Percentiles rank a stretch among this genome's conserved stretches.
phyloP scores from a whole-genome alignment of 2,329 filamentous ascomycete species.

The Paecilomyces variotii region DNA sequence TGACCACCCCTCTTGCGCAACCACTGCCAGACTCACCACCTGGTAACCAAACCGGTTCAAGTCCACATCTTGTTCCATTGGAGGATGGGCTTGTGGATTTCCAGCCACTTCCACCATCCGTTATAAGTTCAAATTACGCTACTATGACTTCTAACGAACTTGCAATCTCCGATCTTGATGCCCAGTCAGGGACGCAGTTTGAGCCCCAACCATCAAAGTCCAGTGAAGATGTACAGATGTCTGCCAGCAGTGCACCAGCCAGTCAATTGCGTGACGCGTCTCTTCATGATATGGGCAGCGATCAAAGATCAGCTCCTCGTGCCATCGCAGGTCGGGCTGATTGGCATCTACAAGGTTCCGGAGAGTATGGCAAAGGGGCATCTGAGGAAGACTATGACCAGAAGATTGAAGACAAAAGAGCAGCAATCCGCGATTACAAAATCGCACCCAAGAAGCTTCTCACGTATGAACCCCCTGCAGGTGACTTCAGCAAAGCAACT shows the following conservation, averaged over 20 bases:
- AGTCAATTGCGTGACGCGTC: conserved; percentile 16
- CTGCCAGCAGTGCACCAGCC: conserved; percentile 14
- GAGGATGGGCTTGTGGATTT: conserved; percentile 30
- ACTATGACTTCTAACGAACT: conserved; percentile 20
- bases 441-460: conserved; percentile 43
- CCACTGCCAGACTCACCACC: conserved; percentile 38
- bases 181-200: conserved; percentile 10
- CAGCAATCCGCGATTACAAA: conserved; percentile 41
- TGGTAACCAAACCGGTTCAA: conserved; percentile 19
- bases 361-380: conserved; percentile 17
- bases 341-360: conserved; percentile 24
- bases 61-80: conserved; percentile 21
- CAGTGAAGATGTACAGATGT: conserved; percentile 14
- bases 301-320: conserved; percentile 34
- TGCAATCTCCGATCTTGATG: conserved; percentile 20
- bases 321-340: conserved; percentile 31
- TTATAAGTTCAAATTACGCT: conserved; percentile 29
- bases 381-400: conserved; percentile 31
- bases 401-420: conserved; percentile 34
- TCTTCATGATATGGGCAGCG: conserved; percentile 14
- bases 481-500: conserved; percentile 20
- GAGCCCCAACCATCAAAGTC: conserved; percentile 16
- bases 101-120: conserved; percentile 35
- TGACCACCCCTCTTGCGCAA: conserved; percentile 48
- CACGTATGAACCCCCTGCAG: conserved; percentile 36